Evolutionary conservation across 805 yeast species (phyloP).

Genomic region (Wickerhamomyces kurtzmanii): DNA sequence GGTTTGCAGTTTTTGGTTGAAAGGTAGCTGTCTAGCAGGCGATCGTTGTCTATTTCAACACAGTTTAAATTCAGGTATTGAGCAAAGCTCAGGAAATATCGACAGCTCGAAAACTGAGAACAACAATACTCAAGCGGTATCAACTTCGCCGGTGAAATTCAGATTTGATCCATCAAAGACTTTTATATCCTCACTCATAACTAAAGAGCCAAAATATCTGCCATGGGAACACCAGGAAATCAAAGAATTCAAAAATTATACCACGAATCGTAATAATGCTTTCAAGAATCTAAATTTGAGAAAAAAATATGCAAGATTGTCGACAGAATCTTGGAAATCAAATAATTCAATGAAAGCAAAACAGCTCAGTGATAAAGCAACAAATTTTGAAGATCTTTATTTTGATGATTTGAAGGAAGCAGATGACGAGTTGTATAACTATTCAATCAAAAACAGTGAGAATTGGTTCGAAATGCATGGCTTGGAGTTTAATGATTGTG

Average conservation of each 20-base stretch:
- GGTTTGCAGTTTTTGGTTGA: constrained; percentile 36
- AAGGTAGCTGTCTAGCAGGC: constrained; percentile 32
- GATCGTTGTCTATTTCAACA: constrained; percentile 30
- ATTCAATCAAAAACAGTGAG: constrained; percentile 9
- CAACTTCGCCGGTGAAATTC: not conserved
- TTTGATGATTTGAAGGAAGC: constrained; percentile 13
- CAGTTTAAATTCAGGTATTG: too few species aligned
- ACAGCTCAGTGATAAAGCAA: constrained; percentile 16
- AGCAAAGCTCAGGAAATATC: constrained; percentile 1
- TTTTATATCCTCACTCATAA: constrained; percentile 1
- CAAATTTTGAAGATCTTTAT: constrained; percentile 8
- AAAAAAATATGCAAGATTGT: constrained; percentile 14
- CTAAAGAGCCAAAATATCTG: not conserved
- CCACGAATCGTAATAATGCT: constrained; percentile 17
- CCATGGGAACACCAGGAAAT: constrained; percentile 1
- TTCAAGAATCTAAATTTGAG: constrained; percentile 13
- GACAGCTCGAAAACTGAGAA: constrained; percentile 1
- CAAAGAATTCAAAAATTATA: constrained; percentile 10
- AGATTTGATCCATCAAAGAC: constrained; percentile 1
- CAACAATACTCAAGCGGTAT: constrained; percentile 7
- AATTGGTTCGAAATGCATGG: constrained; percentile 20
- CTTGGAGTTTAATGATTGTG: constrained; percentile 14
- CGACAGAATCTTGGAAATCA: constrained; percentile 15
- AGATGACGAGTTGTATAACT: constrained; percentile 15
- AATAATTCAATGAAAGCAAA: constrained; percentile 17